Percentiles rank a stretch among this genome's conserved stretches.
These are phyloP conservation scores for Gonapodya sp. DNA, from an alignment of 192 early-diverging fungal species.

Conservation along the genomic window DNA sequence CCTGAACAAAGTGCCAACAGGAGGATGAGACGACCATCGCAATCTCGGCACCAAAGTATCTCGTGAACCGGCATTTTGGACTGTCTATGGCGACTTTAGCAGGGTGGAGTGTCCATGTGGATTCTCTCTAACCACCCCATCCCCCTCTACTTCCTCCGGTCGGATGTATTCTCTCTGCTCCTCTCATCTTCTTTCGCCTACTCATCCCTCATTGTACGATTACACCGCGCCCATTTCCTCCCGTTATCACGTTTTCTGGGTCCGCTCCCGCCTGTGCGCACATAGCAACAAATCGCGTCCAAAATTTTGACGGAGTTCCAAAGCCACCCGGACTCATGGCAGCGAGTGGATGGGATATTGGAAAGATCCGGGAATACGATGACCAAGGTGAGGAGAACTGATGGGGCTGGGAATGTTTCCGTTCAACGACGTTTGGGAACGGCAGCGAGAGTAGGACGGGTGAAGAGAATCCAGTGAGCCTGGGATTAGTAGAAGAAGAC, in stretches of 20 bases:
- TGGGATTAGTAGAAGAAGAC: no score
- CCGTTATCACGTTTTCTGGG: constrained; percentile 12
- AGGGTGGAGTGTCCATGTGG: no score
- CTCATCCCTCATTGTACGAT: neutral
- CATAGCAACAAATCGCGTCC: constrained; percentile 78
- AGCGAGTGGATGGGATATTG: constrained; percentile 84
- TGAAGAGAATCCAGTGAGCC: no score
- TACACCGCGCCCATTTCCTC: constrained; percentile 1
- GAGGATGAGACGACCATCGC: no score
- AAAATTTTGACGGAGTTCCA: constrained; percentile 85
- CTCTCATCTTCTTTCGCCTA: neutral
- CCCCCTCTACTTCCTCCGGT: no score
- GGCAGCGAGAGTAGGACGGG: no score
- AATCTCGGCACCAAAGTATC: no score
- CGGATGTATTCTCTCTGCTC: neutral
- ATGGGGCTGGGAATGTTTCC: constrained; percentile 5
- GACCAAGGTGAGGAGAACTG: constrained; percentile 61
- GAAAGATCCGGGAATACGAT: constrained; percentile 64
- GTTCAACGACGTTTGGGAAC: no score
- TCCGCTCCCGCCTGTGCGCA: neutral
- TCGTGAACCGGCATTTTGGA: no score
- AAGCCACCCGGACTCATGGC: constrained; percentile 93
- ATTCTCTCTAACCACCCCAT: no score
- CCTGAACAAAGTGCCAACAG: no score
- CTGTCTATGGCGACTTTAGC: no score